phyloP scores from a whole-genome alignment of 2,329 filamentous ascomycete species.

The Talaromyces sp. region DNA sequence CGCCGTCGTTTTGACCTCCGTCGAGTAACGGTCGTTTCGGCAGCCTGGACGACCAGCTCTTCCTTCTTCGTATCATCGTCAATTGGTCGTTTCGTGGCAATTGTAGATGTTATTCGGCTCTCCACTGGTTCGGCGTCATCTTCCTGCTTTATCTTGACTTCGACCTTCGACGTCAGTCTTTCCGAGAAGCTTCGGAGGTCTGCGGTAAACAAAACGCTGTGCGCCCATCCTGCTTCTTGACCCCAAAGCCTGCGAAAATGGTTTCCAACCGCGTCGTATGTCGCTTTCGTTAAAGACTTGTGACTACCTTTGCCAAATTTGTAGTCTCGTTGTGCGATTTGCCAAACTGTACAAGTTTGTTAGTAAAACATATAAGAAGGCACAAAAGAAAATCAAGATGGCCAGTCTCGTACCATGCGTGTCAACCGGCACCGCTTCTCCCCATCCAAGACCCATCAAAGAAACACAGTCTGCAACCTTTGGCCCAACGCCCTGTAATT shows the following conservation, averaged over 20 bases:
- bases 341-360: conserved; percentile 62
- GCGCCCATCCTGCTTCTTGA: conserved; percentile 91
- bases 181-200: conserved; percentile 82
- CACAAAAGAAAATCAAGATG: conserved; percentile 1
- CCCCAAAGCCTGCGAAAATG: conserved; percentile 90
- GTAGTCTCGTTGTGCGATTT: conserved; percentile 95
- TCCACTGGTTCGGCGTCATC: conserved; percentile 23
- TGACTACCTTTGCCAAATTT: conserved; percentile 77
- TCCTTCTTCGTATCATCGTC: conserved; percentile 10
- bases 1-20: conserved; percentile 10
- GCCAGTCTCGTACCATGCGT: conserved; percentile 59
- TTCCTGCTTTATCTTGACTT: conserved; percentile 27
- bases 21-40: conserved; percentile 3
- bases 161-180: conserved; percentile 39
- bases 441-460: conserved; percentile 93
- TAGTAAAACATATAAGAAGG: not conserved
- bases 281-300: conserved; percentile 79
- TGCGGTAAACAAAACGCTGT: conserved; percentile 92
- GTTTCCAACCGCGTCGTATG: conserved; percentile 84
- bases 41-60: conserved; percentile 4
- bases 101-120: conserved; percentile 20
- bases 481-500: conserved; percentile 82
- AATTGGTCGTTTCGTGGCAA: conserved; percentile 19
- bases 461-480: conserved; percentile 97
- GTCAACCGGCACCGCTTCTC: conserved; percentile 89